Base-by-base conservation (phyloP, 305 asterid genomes). In the Nicotiana rustica region DNA sequence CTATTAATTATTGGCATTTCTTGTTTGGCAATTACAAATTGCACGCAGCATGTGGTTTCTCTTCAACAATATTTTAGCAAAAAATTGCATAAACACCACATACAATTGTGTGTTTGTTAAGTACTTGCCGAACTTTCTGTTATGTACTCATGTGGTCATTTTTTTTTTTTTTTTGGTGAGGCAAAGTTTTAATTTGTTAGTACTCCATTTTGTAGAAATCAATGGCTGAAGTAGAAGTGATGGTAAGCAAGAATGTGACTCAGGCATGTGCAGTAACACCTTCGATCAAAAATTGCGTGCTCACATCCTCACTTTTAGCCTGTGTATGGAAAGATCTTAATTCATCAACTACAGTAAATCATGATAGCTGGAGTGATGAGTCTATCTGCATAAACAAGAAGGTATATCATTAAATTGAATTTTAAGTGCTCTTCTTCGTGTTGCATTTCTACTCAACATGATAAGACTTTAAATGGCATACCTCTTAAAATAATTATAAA, bases 281-380 rank as follows among this genome's bases (percentile, higher is more conserved):
- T 17, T 86, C 98, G 0, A 95, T 94, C 68, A 87, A 87, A 78
- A 86, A 86, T 56, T 96, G 98, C 68, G 88, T 96, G 60, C 89
- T 96, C 52, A 96, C 98, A 69, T 96, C 99, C 15, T 93, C 99
- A 12, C 99, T 94, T 73, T 79, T 93, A 90, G 87, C 99, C 52
- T 94, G 97, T 83, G 85, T 92, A 73, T 94, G 98, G 98, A 86
- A 79, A 62, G 93, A 92, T 21, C 68, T 61, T 84, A 84, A 83
- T 65, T 60, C 85, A 77, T 77, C 96, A n/a, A 83, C 8, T 33
- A 31, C 75, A 81, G 87, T 94, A 44, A 95, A 96, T 85, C 97
- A 94, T 85, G 91, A 87, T 10, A 82, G 86, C 86, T 96, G 98
- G 99, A 96, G 99, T 56, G 90, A 94, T 18, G 98, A 94, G 84